Base-by-base conservation (phyloP, 768 basidiomycete species). In the Amanita exitialis region DNA sequence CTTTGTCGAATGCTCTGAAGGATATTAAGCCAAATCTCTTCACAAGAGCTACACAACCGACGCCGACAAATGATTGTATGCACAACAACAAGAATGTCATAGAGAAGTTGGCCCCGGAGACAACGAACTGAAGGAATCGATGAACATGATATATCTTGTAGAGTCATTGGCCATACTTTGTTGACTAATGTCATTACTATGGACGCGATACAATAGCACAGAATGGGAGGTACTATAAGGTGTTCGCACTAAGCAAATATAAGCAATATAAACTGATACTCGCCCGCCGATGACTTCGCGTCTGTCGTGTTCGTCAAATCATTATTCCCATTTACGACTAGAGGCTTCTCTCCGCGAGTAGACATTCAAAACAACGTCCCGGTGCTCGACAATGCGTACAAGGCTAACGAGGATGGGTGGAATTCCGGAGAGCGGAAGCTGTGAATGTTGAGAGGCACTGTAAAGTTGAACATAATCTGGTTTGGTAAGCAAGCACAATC, bases 161-260 rank as follows among this genome's bases (percentile, higher is more conserved):
- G 18, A 38, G 38, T 21, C 20, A 10, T 20, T 49, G 10, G 18
- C 34, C 39, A 10, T 54, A 91, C 94, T 77, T 97, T 97, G 73
- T 97, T 97, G 56, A 95, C 81, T 41, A 98, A 77, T 0, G 96
- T 99, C 96, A 99, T 99, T 44, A 94, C 67, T 57, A 98, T 95
- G 1, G 90, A 92, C 1, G 94, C 90, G 12, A 87, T 53, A 62
- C 96, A 98, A 64, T 97, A 98, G 61, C 86, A 87, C 52, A 84
- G 55, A 55, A 97, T 86, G 30, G 96, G 82, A 27, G 86, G 74
- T 16, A 86, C 90, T 91, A 59, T 23, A 25, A 32, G 38, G 43
- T 32, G 37, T 35, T 51, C 47, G 20, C 38, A 8, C 46, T 47
- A 5, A 43, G 25, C 27, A 52, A 28, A 39, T 38, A 13, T 28